Percentiles rank a stretch among this genome's conserved stretches.
Evolutionary conservation across 2,329 filamentous ascomycete genomes (phyloP).

Genomic region (Basipetospora chlamydospora): DNA sequence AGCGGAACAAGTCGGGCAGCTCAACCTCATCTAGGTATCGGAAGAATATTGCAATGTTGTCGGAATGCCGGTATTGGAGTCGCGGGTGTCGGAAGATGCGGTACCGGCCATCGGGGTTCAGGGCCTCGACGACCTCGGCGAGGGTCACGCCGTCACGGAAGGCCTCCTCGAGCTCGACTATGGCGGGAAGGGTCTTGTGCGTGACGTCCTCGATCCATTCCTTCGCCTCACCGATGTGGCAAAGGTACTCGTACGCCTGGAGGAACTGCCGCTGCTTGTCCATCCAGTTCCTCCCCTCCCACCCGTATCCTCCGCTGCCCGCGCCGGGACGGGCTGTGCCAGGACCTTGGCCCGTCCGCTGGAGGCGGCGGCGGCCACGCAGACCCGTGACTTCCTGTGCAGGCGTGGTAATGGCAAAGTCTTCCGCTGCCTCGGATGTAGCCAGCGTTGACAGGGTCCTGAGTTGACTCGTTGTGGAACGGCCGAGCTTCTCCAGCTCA

Average conservation of each 20-base stretch:
- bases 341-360: constrained; percentile 47
- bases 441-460: constrained; percentile 75
- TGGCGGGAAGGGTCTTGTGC: constrained; percentile 71
- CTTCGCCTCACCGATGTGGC: constrained; percentile 96
- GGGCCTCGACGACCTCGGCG: constrained; percentile 81
- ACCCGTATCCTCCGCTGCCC: constrained; percentile 41
- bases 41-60: constrained; percentile 97
- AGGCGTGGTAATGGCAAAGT: constrained; percentile 64
- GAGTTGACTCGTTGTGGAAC: constrained; percentile 80
- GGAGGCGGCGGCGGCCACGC: constrained; percentile 68
- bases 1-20: constrained; percentile 87
- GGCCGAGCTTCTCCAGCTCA: constrained; percentile 69
- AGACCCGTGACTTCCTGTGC: constrained; percentile 80
- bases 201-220: constrained; percentile 96
- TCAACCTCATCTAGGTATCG: constrained; percentile 83
- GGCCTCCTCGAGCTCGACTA: constrained; percentile 86
- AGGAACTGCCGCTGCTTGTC: constrained; percentile 94
- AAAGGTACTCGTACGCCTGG: constrained; percentile 95
- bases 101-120: constrained; percentile 61
- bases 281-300: constrained; percentile 91
- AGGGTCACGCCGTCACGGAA: constrained; percentile 85
- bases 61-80: constrained; percentile 87
- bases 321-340: constrained; percentile 12
- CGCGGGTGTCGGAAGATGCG: constrained; percentile 77
- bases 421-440: constrained; percentile 58